Evolutionary conservation across 2,329 filamentous ascomycete species (phyloP).

Genomic region (Talaromyces sp.): DNA sequence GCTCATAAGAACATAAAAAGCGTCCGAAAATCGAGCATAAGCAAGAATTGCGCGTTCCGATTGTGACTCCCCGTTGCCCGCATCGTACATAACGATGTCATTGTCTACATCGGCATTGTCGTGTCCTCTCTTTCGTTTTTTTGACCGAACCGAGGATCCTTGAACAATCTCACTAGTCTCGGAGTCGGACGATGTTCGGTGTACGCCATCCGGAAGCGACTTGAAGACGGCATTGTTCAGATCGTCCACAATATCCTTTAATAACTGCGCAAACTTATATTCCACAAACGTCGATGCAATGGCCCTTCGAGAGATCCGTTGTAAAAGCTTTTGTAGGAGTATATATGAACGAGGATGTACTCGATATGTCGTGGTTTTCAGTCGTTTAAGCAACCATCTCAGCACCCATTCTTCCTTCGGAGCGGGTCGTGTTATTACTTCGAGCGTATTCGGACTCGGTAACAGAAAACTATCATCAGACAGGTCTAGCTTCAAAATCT

Average conservation of each 20-base stretch:
- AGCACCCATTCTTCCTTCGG: conserved; percentile 65
- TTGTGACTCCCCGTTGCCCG: neutral
- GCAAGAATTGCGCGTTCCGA: conserved; percentile 28
- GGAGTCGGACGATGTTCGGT: conserved; percentile 31
- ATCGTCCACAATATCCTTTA: conserved; percentile 67
- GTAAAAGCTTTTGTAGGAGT: conserved; percentile 63
- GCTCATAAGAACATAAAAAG: conserved; percentile 34
- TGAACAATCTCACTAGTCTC: conserved; percentile 40
- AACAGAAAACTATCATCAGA: neutral
- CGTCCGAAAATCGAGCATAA: conserved; percentile 36
- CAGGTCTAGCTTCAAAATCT: conserved; percentile 44
- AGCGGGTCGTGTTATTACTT: conserved; percentile 26
- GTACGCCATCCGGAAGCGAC: conserved; percentile 27
- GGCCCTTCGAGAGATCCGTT: conserved; percentile 67
- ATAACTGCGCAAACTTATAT: conserved; percentile 63
- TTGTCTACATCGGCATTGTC: conserved; percentile 29
- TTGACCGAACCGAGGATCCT: conserved; percentile 30
- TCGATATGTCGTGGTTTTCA: conserved; percentile 50
- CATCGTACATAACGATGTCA: conserved; percentile 13
- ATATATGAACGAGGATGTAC: conserved; percentile 48
- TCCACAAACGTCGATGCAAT: conserved; percentile 71
- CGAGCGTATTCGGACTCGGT: neutral
- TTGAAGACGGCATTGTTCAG: conserved; percentile 34
- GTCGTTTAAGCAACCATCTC: conserved; percentile 64
- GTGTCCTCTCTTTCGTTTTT: conserved; percentile 41